phyloP scores from a whole-genome alignment of 768 basidiomycete species.

The Leucogyrophana mollusca region DNA sequence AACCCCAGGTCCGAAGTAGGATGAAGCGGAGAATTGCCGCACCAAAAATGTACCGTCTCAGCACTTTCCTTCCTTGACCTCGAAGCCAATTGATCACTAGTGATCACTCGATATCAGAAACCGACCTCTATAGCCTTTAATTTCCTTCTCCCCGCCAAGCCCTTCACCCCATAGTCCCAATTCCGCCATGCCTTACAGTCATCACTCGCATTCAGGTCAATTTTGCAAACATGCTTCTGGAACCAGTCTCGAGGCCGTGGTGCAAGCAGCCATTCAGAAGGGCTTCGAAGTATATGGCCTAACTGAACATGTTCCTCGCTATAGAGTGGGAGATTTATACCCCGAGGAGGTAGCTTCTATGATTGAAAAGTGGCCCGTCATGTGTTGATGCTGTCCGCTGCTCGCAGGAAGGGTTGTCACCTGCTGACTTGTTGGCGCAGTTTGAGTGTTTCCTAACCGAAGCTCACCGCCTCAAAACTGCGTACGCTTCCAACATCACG shows the following conservation, averaged over 20 bases:
- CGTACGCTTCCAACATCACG: slow-evolving; percentile 63
- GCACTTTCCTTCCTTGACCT: no score
- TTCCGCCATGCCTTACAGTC: slow-evolving; percentile 59
- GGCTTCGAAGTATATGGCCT: slow-evolving; percentile 83
- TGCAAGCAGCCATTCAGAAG: slow-evolving; percentile 73
- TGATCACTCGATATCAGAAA: no score
- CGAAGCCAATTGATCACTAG: no score
- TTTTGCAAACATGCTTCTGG: slow-evolving; percentile 91
- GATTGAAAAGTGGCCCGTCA: slow-evolving; percentile 4
- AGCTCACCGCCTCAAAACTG: slow-evolving; percentile 70
- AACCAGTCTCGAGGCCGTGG: slow-evolving; percentile 68
- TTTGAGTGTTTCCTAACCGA: slow-evolving; percentile 76
- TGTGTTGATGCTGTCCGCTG: slow-evolving; percentile 11
- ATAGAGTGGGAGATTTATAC: slow-evolving; percentile 78
- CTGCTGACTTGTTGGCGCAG: slow-evolving; percentile 52
- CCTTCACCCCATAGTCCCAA: no score
- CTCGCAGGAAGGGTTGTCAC: slow-evolving; percentile 52
- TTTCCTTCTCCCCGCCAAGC: no score
- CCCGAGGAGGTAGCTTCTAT: slow-evolving; percentile 81
- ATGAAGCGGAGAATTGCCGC: no score
- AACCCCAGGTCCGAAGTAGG: no score
- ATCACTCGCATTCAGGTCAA: slow-evolving; percentile 92
- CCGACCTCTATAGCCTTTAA: no score
- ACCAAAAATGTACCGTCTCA: no score
- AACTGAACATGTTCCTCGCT: slow-evolving; percentile 92